Base-by-base conservation (phyloP, 208 protist genomes). In the Trypanosoma theileri region DNA sequence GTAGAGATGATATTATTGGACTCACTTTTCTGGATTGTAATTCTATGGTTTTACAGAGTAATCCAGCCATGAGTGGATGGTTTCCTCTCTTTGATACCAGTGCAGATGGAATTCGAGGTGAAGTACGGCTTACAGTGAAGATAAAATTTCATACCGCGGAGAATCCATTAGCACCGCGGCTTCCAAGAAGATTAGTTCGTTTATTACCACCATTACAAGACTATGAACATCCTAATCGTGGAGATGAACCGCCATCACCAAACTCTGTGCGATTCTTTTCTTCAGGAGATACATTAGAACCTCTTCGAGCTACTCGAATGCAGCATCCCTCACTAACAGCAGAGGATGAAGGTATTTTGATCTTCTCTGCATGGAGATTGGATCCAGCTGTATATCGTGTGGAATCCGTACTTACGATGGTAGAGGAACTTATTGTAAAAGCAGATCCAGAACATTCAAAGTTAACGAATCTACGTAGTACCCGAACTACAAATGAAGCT, bases 1-100 rank as follows among this genome's bases (percentile, higher is more conserved):
- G 89, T 60, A 80, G 92, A 17, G 95, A 99, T 75, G 96, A 98
- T 73, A 81, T 97, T 52, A 88, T 99, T 42, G 98, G 98, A 11
- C 85, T 87, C 41, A 93, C 98, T 14, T 85, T 93, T 60, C 59
- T 98, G n/a, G 95, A 98, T 71, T 91, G 94, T 66, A 97, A 96
- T 75, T 82, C 80, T 51, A 88, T 98, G 59, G 75, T 98, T 12
- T 76, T 88, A 59, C 80, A 79, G 51, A 77, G 73, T 16, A 84
- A 82, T 45, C 86, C 84, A 9, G 66, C 77, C 0, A 65, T 97
- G 48, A 81, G 76, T 1, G 92, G 93, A 10, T 98, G 94, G 94
- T 98, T 97, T 73, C 94, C 96, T 8, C 79, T 98, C 35, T 83
- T 89, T 67, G 94, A 98, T 70, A 87, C 86, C 1, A 85, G 63